Conservation (phyloP, 1,284 basidiomycete species). For the Exobasidium cylindrosporum region DNA sequence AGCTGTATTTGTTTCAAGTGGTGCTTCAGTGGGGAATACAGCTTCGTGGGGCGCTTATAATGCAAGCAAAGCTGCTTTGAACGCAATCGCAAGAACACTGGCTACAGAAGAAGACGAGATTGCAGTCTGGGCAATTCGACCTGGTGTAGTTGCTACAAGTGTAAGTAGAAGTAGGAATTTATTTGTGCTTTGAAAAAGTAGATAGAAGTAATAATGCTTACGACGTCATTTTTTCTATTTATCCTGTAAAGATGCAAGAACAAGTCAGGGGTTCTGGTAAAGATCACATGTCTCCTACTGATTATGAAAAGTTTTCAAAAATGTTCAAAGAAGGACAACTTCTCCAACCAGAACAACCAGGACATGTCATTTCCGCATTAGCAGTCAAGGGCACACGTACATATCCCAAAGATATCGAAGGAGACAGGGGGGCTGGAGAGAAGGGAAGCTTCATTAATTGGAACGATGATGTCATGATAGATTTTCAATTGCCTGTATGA, state of each 20-base stretch:
- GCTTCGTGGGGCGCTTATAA: constrained; percentile 76
- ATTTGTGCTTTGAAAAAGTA: not conserved
- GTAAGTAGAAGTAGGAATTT: constrained; percentile 26
- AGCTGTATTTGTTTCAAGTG: constrained; percentile 76
- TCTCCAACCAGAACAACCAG: constrained; percentile 60
- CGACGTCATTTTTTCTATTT: not conserved
- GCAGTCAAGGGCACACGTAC: constrained; percentile 55
- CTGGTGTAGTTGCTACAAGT: constrained; percentile 72
- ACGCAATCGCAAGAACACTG: constrained; percentile 73
- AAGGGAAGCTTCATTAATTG: constrained; percentile 69
- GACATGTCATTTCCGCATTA: constrained; percentile 66
- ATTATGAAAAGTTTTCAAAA: constrained; percentile 64
- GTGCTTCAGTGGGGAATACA: constrained; percentile 69
- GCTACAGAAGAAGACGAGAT: constrained; percentile 74
- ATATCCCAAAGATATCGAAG: constrained; percentile 57
- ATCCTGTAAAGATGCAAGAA: constrained; percentile 54
- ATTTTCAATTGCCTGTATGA: not conserved
- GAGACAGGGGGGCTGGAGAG: constrained; percentile 31
- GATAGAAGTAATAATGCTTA: not conserved
- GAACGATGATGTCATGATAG: constrained; percentile 43
- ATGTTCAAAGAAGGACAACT: constrained; percentile 66
- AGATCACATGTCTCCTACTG: constrained; percentile 60
- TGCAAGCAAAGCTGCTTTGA: constrained; percentile 68
- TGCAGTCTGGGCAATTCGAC: constrained; percentile 72
- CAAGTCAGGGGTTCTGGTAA: constrained; percentile 52